phyloP scores from a whole-genome alignment of 495 filamentous ascomycete genomes.

The Antarctomyces pellizariae region DNA sequence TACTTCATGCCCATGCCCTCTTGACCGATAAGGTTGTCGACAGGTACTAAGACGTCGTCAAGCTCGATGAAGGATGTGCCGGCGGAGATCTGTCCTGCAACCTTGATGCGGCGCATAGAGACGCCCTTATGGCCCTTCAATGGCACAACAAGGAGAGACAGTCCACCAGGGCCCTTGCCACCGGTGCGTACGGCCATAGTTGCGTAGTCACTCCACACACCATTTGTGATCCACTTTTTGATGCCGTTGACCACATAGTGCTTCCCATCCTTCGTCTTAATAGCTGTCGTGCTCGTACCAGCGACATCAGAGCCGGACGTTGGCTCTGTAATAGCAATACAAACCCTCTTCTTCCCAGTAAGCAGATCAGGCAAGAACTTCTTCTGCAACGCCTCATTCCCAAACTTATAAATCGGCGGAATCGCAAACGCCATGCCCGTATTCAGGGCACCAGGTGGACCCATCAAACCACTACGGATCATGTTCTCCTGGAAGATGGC shows the following conservation, averaged over 20 bases:
- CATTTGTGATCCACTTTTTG: conserved; percentile 76
- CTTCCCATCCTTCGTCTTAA: conserved; percentile 35
- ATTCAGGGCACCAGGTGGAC: conserved; percentile 33
- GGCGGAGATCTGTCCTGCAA: conserved; percentile 31
- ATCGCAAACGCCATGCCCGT: conserved; percentile 50
- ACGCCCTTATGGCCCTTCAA: conserved; percentile 38
- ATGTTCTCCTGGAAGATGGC: conserved; percentile 50
- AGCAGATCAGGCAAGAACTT: conserved; percentile 39
- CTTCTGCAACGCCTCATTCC: conserved; percentile 32
- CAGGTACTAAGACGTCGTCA: conserved; percentile 40
- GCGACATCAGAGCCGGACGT: conserved; percentile 49
- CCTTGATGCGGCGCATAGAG: conserved; percentile 36
- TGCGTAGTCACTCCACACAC: conserved; percentile 48
- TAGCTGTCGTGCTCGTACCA: conserved; percentile 42
- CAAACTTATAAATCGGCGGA: conserved; percentile 47
- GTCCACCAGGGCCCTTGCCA: conserved; percentile 31
- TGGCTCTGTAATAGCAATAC: conserved; percentile 63
- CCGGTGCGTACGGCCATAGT: conserved; percentile 61
- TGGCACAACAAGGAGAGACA: conserved; percentile 44
- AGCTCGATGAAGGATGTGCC: conserved; percentile 60
- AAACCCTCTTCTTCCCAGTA: conserved; percentile 37
- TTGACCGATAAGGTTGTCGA: conserved; percentile 40
- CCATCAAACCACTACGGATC: conserved; percentile 35
- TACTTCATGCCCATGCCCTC: conserved; percentile 52
- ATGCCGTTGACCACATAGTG: conserved; percentile 49